Conservation (phyloP, 2,329 filamentous ascomycete genomes). For the Phoma sp. region DNA sequence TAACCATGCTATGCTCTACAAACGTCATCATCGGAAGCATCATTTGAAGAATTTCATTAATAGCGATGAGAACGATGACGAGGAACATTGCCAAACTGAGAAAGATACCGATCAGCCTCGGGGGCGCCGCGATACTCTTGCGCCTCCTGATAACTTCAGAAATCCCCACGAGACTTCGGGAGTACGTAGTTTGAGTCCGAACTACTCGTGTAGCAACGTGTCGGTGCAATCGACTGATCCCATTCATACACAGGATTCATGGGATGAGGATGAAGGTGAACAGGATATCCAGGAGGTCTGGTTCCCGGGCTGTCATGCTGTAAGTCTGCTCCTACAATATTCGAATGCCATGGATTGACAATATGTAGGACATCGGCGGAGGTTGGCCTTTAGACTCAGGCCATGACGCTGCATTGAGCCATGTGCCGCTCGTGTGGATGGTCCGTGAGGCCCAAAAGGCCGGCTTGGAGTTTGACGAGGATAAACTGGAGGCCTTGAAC, state of each 20-base stretch:
- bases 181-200: slow-evolving; percentile 42
- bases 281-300: slow-evolving; percentile 83
- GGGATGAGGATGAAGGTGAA: slow-evolving; percentile 52
- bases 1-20: slow-evolving; percentile 36
- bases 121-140: slow-evolving; percentile 34
- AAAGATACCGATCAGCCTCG: slow-evolving; percentile 20
- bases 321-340: slow-evolving; percentile 24
- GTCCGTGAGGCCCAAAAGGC: slow-evolving; percentile 69
- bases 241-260: slow-evolving; percentile 29
- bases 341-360: not conserved
- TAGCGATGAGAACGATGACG: slow-evolving; percentile 18
- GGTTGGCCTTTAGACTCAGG: slow-evolving; percentile 69
- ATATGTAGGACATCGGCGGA: slow-evolving; percentile 70
- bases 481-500: slow-evolving; percentile 71
- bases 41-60: slow-evolving; percentile 22
- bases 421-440: slow-evolving; percentile 75
- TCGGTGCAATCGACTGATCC: slow-evolving; percentile 43
- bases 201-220: slow-evolving; percentile 33
- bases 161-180: slow-evolving; percentile 46
- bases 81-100: slow-evolving; percentile 7
- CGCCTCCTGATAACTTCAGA: slow-evolving; percentile 40
- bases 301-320: slow-evolving; percentile 79
- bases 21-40: slow-evolving; percentile 34
- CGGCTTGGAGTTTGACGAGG: slow-evolving; percentile 73
- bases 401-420: slow-evolving; percentile 68